Base-by-base conservation (phyloP, 2,329 filamentous ascomycete genomes). In the Exserohilum rostratum region DNA sequence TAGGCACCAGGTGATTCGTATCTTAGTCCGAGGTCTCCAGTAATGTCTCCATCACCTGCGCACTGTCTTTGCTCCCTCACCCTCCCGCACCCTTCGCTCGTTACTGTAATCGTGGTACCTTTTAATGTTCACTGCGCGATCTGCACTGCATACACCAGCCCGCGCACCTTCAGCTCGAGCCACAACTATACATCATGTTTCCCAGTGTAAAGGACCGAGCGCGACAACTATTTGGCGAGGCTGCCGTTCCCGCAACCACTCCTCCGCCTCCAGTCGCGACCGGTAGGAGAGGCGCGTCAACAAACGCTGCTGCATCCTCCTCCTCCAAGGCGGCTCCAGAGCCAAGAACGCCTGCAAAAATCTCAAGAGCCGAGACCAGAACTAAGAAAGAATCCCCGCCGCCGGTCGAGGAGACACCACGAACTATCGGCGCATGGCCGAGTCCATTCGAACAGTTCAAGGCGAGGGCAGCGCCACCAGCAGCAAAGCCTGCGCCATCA, bases 121-220 rank as follows among this genome's bases (percentile, higher is more conserved):
- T 17, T 25, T 42, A 38, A 43, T 34, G 27, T 22, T 29, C 52
- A 46, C 52, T 18, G 35, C 48, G 31, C 37, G 13, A 25, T 44
- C 39, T 33, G 20, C 30, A 46, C 31, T 25, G 29, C 33, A 12
- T 15, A 31, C 29, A 38, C 22, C 12, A 47, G 6, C 43, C 35
- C 22, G 18, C 12, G 37, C 45, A 33, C 13, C 31, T 5, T 44
- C 38, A 22, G 37, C 31, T 17, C 42, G 40, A 51, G 47, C 25
- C 37, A 35, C 48, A 29, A 30, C 25, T 30, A 34, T 44, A 53
- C 53, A 57, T 53, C 22, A 64, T 64, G 61, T 65, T 63, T 50
- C 55, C 60, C 52, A 62, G 62, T 46, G 62, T 65, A 15, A 65
- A 63, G 51, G 60, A 65, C 50, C 51, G 62, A 57, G 57, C 51